phyloP scores from a whole-genome alignment of 768 basidiomycete species.

The Mrakia gelida region DNA sequence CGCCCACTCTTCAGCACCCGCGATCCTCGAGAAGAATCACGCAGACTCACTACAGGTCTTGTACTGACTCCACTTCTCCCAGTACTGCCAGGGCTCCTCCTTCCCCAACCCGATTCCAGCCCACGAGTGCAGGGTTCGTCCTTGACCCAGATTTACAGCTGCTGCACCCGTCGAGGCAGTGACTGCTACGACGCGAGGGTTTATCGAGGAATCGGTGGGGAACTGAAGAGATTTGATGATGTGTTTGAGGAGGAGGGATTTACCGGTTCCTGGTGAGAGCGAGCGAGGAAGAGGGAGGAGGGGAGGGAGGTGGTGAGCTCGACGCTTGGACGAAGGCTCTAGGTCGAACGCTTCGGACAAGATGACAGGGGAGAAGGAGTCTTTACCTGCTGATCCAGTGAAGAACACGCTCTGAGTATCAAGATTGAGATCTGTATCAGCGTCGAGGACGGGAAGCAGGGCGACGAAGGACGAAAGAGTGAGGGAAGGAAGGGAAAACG shows the following conservation, averaged over 20 bases:
- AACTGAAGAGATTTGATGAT: slow-evolving; percentile 2
- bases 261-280: slow-evolving; percentile 17
- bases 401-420: slow-evolving; percentile 16
- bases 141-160: neutral
- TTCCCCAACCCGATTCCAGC: slow-evolving; percentile 5
- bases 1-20: neutral
- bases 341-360: no score
- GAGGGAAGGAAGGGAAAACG: no score
- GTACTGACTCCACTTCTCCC: neutral
- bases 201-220: neutral
- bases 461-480: neutral
- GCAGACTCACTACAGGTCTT: neutral
- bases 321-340: neutral
- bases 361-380: no score
- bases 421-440: no score
- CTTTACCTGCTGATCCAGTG: slow-evolving; percentile 28
- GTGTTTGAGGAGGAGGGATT: slow-evolving; percentile 17
- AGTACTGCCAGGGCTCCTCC: neutral
- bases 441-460: neutral
- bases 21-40: no score
- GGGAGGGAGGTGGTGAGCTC: neutral
- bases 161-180: slow-evolving; percentile 2
- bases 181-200: neutral
- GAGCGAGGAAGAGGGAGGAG: neutral
- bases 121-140: slow-evolving; percentile 16